These are phyloP conservation scores for Phytophthora ohioensis DNA, from an alignment of 352 stramenopile genomes.

Conservation along the genomic window DNA sequence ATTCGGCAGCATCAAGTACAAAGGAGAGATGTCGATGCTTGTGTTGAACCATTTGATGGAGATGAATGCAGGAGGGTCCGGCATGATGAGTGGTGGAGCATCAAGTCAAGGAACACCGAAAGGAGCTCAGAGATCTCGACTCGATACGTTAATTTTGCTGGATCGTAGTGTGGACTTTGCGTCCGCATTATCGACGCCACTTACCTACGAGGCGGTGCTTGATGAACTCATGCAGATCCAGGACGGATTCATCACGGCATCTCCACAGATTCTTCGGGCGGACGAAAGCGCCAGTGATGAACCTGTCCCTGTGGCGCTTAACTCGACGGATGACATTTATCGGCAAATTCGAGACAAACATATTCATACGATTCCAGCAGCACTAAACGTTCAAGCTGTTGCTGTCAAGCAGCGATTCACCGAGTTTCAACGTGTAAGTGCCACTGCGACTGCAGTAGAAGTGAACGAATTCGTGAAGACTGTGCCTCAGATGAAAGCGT, in stretches of 20 bases:
- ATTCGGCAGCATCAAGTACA: constrained; percentile 83
- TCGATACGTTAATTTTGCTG: constrained; percentile 75
- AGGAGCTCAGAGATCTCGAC: constrained; percentile 18
- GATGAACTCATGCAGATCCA: constrained; percentile 71
- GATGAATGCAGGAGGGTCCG: constrained; percentile 36
- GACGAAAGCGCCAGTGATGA: constrained; percentile 42
- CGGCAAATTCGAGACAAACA: constrained; percentile 70
- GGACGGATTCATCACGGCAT: constrained; percentile 62
- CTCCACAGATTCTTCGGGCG: constrained; percentile 48
- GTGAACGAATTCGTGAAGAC: constrained; percentile 79
- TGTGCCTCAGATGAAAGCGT: constrained; percentile 67
- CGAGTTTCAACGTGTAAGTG: constrained; percentile 61
- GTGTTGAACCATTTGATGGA: constrained; percentile 76
- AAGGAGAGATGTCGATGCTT: constrained; percentile 75
- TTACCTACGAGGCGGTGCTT: constrained; percentile 79
- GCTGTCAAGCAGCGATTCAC: constrained; percentile 62
- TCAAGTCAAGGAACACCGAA: constrained; percentile 1
- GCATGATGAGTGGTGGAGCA: constrained; percentile 19
- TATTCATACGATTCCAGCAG: constrained; percentile 57
- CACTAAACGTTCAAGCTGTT: constrained; percentile 60
- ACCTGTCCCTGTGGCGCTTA: constrained; percentile 54
- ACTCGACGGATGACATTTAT: constrained; percentile 67
- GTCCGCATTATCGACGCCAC: constrained; percentile 67
- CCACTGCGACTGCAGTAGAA: constrained; percentile 58
- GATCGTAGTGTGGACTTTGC: constrained; percentile 78